Evolutionary conservation across 192 early-diverging fungal genomes (phyloP), one percentile per base, ranked within the genome.

Genomic region (Coemansia sp.): DNA sequence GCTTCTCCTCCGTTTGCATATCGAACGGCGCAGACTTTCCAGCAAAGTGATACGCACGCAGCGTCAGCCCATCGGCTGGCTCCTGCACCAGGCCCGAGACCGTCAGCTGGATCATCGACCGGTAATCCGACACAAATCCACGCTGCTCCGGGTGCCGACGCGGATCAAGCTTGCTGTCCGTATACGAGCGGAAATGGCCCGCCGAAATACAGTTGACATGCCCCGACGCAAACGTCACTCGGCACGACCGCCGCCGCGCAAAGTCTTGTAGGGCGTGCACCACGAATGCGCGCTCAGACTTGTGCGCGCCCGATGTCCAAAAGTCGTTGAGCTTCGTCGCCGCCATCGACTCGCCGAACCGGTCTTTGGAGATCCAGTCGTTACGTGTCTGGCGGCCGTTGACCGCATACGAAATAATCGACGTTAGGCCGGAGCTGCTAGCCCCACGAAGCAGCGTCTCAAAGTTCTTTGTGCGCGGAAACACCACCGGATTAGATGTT

Each of bases 91-190:
- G 84, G 10, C 89, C 92, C 37, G 85, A 87, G 9, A 90, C 89
- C 1, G 91, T 83, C 24, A 94, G 74, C 79, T 94, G 90, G 47
- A 86, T 84, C 92, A 94, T 94, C 43, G 85, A 83, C 20, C 87
- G 81, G 62, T 81, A 89, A 60, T 93, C 92, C 43, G 69, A 68
- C 48, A 65, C 63, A 54, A 79, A 79, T 0, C 77, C 77, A n/a
- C 77, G 71, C 55, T 74, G 83, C 68, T 85, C 81, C 1, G 77
- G 77, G 45, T 70, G 70, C 61, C 43, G 50, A 12, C 73, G 72
- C 55, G 72, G 65, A 41, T 81, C 78, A 32, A 63, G 69, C 57
- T 69, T 65, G 59, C 55, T 43, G 43, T 74, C 69, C n/a, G 61
- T 69, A 61, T 69, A 75, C 10, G 83, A 77, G 32, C 85, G 81